Conservation (phyloP, 176 grass and related monocot species). For the Avena eriantha region DNA sequence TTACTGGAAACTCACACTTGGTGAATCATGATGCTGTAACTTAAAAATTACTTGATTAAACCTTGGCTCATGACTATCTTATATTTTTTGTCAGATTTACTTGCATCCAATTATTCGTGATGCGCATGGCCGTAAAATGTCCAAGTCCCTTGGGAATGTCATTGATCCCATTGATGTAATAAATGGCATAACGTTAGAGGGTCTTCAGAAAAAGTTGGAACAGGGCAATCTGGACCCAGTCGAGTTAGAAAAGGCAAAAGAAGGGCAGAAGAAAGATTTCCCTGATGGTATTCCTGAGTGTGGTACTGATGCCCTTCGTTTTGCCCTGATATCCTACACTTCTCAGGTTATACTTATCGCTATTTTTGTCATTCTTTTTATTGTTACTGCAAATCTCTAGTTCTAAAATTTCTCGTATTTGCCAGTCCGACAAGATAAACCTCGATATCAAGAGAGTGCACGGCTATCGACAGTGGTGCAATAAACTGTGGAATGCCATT, state of each 20-base stretch:
- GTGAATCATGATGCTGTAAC: conserved; percentile 10
- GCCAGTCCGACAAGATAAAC: conserved; percentile 88
- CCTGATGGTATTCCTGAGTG: conserved; percentile 94
- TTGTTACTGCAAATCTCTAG: conserved; percentile 34
- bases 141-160: conserved; percentile 90
- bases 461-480: conserved; percentile 90
- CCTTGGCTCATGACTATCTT: neutral
- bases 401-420: conserved; percentile 33
- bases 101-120: conserved; percentile 95
- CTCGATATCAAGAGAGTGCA: conserved; percentile 89
- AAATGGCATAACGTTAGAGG: conserved; percentile 80
- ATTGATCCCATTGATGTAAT: conserved; percentile 94
- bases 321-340: conserved; percentile 82
- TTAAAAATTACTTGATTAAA: neutral
- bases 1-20: neutral
- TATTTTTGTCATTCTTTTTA: conserved; percentile 14
- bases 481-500: conserved; percentile 94
- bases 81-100: conserved; percentile 65
- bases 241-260: conserved; percentile 71
- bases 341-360: conserved; percentile 65
- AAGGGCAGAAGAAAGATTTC: conserved; percentile 79
- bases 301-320: conserved; percentile 91
- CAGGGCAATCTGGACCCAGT: conserved; percentile 76
- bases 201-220: conserved; percentile 80
- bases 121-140: conserved; percentile 91